Conservation (phyloP, 495 filamentous ascomycete species). For the Cercophora scortea region DNA sequence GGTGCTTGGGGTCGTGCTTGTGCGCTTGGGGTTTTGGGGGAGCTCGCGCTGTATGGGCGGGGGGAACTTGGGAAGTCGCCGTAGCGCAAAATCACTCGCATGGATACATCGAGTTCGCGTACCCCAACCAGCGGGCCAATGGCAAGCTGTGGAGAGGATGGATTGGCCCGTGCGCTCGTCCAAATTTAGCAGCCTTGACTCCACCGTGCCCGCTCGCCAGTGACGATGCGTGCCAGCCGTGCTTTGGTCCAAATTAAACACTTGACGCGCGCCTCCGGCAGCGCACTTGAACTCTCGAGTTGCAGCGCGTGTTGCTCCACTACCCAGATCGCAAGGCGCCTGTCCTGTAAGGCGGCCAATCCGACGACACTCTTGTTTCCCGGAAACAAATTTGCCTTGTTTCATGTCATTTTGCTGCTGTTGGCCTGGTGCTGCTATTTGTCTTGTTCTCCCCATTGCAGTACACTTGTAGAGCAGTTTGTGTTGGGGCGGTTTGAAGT, state of each 20-base stretch:
- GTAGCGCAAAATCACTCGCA: background rate
- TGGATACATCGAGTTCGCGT: background rate
- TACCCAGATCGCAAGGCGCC: background rate
- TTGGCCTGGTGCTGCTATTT: conserved; percentile 7
- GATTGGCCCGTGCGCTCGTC: background rate
- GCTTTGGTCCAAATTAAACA: conserved; percentile 5
- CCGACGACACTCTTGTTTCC: conserved; percentile 1
- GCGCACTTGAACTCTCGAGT: background rate
- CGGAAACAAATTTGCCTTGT: conserved; percentile 8
- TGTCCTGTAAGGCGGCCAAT: conserved; percentile 11
- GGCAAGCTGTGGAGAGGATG: background rate
- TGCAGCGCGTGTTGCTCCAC: background rate
- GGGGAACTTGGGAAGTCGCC: background rate
- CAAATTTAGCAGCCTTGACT: background rate
- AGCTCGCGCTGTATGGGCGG: background rate
- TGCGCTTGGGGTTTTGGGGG: too few species aligned
- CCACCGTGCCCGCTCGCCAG: background rate
- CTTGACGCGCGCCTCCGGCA: conserved; percentile 14
- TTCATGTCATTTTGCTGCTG: conserved; percentile 17
- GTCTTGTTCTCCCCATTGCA: background rate
- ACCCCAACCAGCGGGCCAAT: background rate
- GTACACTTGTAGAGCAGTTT: background rate
- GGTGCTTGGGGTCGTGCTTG: background rate
- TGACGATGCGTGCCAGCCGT: background rate
- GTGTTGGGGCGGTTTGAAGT: too few species aligned